Evolutionary conservation across 352 stramenopile genomes (phyloP).

Genomic region (Phytophthora nicotianae): DNA sequence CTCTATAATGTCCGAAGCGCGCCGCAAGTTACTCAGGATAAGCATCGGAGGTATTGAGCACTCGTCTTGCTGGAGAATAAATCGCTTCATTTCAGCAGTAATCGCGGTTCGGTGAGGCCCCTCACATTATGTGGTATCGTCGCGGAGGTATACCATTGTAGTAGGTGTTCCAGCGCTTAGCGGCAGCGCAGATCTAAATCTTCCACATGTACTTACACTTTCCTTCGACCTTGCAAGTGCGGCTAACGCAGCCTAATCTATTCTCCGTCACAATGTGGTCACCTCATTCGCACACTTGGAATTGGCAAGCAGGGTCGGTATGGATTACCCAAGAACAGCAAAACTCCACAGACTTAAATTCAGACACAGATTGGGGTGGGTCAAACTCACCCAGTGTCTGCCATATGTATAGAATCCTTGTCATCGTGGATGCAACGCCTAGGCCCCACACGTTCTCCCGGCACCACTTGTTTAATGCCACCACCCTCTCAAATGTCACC

Average conservation of each 20-base stretch:
- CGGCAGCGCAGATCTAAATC: not conserved
- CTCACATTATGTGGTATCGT: not conserved
- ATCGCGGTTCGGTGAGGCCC: not conserved
- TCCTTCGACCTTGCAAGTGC: not conserved
- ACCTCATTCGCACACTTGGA: not conserved
- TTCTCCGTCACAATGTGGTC: conserved; percentile 5
- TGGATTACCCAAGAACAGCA: not conserved
- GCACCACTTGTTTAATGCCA: not conserved
- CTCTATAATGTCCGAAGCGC: not conserved
- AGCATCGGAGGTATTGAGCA: not conserved
- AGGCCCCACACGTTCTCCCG: too few relatives aligned
- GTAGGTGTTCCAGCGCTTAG: not conserved
- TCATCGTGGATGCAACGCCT: not conserved
- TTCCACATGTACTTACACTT: conserved; percentile 1
- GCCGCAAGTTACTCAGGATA: not conserved
- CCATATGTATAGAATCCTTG: not conserved
- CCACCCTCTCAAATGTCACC: not conserved
- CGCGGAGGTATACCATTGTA: not conserved
- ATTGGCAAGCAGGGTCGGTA: not conserved
- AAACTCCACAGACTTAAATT: not conserved
- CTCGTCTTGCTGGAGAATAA: not conserved
- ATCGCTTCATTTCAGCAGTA: not conserved
- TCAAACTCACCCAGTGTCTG: not conserved
- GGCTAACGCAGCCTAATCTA: not conserved
- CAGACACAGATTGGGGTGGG: not conserved